phyloP scores from a whole-genome alignment of 139 green algal species.

The Picochlorum sp. region DNA sequence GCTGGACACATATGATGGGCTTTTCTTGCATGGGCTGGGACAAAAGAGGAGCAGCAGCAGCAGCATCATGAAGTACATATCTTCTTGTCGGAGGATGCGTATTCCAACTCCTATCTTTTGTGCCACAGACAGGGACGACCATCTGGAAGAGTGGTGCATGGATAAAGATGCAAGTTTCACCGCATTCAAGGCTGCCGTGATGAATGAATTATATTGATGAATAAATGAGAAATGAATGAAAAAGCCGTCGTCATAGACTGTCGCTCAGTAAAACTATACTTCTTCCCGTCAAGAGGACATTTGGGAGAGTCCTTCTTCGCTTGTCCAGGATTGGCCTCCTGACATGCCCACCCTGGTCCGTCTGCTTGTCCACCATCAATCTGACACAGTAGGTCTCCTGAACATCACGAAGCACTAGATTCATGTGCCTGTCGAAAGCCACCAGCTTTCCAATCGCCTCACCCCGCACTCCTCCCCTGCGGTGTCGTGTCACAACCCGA shows the following conservation, averaged over 20 bases:
- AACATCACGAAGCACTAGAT: conserved; percentile 62
- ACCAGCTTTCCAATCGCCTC: conserved; percentile 32
- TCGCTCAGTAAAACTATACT: conserved; percentile 46
- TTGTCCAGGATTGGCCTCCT: conserved; percentile 43
- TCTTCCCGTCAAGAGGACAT: conserved; percentile 60
- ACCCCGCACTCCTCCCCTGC: conserved; percentile 44
- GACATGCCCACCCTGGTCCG: conserved; percentile 14
- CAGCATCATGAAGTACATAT: conserved; percentile 2
- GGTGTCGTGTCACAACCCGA: conserved; percentile 59
- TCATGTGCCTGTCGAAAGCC: conserved; percentile 65
- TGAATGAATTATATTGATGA: not conserved
- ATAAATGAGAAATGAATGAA: not conserved
- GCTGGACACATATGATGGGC: not conserved
- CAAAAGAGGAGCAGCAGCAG: not conserved
- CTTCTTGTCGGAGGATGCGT: not conserved
- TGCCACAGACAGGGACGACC: not conserved
- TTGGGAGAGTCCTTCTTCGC: conserved; percentile 41
- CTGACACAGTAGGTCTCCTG: conserved; percentile 64
- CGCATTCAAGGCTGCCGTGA: no score
- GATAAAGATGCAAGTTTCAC: no score
- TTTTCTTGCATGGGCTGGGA: not conserved
- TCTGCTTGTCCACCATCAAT: conserved; percentile 24
- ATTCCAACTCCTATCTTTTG: not conserved
- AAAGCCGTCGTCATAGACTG: not conserved
- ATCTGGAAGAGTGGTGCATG: no score